A percentile compares a stretch with the other conserved stretches of the same genome.
phyloP scores from a whole-genome alignment of 2,329 filamentous ascomycete genomes.

The Alternaria sp. region DNA sequence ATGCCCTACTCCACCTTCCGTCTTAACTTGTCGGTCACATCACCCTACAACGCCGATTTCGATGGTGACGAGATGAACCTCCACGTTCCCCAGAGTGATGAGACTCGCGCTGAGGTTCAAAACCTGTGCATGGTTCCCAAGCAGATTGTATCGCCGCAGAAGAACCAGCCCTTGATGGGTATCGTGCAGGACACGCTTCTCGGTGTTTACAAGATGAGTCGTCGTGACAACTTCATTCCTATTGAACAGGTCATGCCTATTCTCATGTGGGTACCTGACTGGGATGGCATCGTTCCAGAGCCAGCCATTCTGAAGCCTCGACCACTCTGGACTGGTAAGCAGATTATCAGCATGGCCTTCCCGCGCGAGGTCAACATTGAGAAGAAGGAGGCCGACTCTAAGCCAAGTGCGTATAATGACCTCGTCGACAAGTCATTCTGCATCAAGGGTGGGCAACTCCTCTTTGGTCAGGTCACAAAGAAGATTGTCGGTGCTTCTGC shows the following conservation, averaged over 20 bases:
- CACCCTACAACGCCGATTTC: conserved; percentile 99
- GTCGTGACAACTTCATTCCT: conserved; percentile 87
- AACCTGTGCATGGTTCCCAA: conserved; percentile 97
- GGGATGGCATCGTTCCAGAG: conserved; percentile 92
- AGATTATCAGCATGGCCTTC: conserved; percentile 93
- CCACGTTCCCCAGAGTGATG: conserved; percentile 97
- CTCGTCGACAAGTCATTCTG: conserved; percentile 79
- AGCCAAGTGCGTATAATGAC: conserved; percentile 64
- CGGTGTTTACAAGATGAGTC: conserved; percentile 95
- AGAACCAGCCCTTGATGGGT: conserved; percentile 98
- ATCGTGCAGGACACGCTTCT: conserved; percentile 98
- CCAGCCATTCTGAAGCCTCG: conserved; percentile 94
- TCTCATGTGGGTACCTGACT: conserved; percentile 95
- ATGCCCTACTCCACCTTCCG: conserved; percentile 99
- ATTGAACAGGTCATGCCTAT: conserved; percentile 96
- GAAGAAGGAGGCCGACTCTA: conserved; percentile 67
- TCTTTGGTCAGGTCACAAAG: conserved; percentile 92
- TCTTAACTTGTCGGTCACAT: conserved; percentile 95
- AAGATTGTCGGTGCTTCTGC: conserved; percentile 90
- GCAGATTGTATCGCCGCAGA: conserved; percentile 97
- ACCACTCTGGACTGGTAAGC: conserved; percentile 97
- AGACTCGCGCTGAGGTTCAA: conserved; percentile 92
- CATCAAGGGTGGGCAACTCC: conserved; percentile 85
- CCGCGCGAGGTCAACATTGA: conserved; percentile 81
- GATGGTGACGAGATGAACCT: conserved; percentile 99